These are phyloP conservation scores for Brettanomyces bruxellensis DNA, from an alignment of 805 yeast genomes.

Conservation along the genomic window DNA sequence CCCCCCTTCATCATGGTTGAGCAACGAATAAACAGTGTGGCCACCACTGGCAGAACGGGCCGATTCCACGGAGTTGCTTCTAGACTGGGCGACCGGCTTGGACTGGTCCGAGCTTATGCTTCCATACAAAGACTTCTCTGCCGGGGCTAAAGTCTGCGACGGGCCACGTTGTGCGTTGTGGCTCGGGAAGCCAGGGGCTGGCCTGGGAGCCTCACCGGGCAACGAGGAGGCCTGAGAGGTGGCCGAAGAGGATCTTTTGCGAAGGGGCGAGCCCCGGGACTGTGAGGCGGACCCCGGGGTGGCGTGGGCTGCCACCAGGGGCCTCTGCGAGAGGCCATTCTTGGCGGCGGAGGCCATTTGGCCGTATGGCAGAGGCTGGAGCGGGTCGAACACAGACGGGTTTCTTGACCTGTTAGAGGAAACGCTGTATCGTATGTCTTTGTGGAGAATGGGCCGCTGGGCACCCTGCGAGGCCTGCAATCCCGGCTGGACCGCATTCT, in stretches of 20 bases:
- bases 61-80: slow-evolving; percentile 10
- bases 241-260: slow-evolving; percentile 5
- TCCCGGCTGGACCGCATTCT: not conserved
- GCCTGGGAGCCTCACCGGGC: not conserved
- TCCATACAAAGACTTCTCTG: not conserved
- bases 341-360: not conserved
- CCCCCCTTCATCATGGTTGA: slow-evolving; percentile 7
- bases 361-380: slow-evolving; percentile 15
- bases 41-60: slow-evolving; percentile 2
- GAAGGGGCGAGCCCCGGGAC: not conserved
- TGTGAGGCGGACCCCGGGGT: not conserved
- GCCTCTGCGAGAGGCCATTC: not conserved
- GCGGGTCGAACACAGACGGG: slow-evolving; percentile 30
- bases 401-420: slow-evolving; percentile 27
- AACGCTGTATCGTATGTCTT: slow-evolving; percentile 23
- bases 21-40: slow-evolving; percentile 15
- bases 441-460: slow-evolving; percentile 19
- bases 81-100: slow-evolving; percentile 2
- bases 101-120: not conserved
- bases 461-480: not conserved
- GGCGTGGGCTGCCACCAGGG: not conserved
- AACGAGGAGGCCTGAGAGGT: slow-evolving; percentile 1
- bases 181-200: not conserved
- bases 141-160: not conserved
- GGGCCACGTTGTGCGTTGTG: not conserved